These are phyloP conservation scores for Leptographium galeiforme DNA, from an alignment of 2,329 filamentous ascomycete species.

Conservation along the genomic window DNA sequence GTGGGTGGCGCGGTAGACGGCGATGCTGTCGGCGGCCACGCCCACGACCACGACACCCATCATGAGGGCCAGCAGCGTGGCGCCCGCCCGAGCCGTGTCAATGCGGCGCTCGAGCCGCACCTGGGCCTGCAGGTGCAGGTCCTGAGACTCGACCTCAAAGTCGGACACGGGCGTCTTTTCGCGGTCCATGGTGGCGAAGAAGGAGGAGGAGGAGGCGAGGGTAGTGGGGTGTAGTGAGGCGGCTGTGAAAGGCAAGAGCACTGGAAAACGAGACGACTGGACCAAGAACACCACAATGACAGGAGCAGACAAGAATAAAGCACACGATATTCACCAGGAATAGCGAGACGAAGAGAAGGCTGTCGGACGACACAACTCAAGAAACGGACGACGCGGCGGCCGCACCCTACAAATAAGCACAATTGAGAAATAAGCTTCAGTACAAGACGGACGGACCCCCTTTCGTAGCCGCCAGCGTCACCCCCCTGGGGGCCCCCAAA, in stretches of 20 bases:
- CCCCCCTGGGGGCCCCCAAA: no score
- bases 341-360: neutral
- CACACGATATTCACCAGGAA: neutral
- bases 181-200: conserved; percentile 3
- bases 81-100: conserved; percentile 30
- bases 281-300: neutral
- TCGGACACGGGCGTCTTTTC: conserved; percentile 23
- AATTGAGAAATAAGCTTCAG: no score
- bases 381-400: neutral
- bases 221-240: no score
- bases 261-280: neutral
- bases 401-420: no score
- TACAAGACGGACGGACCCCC: no score
- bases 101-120: conserved; percentile 24
- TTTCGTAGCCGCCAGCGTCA: no score
- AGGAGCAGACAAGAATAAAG: neutral
- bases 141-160: conserved; percentile 33
- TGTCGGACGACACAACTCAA: neutral
- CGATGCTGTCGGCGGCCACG: conserved; percentile 38
- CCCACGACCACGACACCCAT: conserved; percentile 39
- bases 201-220: neutral
- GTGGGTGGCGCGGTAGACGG: conserved; percentile 41
- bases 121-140: conserved; percentile 24
- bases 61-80: conserved; percentile 36
- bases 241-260: neutral